Conservation (phyloP, 768 basidiomycete genomes). For the Kondoa malvinella region DNA sequence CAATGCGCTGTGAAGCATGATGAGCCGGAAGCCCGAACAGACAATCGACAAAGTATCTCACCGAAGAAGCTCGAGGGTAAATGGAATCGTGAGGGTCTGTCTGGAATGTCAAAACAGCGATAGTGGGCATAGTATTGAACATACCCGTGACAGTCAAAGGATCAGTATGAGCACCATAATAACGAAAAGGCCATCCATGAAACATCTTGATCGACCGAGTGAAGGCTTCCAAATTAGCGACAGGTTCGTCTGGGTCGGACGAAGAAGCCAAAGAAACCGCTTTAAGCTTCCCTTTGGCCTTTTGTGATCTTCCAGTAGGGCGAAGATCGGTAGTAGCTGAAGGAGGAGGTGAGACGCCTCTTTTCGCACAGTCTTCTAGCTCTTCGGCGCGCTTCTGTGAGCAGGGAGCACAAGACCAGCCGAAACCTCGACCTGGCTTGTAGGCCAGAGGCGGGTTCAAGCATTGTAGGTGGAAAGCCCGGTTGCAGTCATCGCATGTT, state of each 20-base stretch:
- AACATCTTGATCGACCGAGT: slow-evolving; percentile 44
- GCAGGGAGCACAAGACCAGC: slow-evolving; percentile 93
- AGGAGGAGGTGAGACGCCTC: not conserved
- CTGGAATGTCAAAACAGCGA: not conserved
- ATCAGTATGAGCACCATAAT: slow-evolving; percentile 41
- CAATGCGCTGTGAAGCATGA: slow-evolving; percentile 17
- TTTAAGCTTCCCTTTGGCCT: not conserved
- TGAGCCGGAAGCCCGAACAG: too few species aligned
- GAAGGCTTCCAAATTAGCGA: not conserved
- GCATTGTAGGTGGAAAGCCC: slow-evolving; percentile 85
- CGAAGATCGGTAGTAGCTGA: not conserved
- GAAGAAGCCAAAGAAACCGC: not conserved
- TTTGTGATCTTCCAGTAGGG: not conserved
- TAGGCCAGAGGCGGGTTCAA: slow-evolving; percentile 75
- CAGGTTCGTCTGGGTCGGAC: not conserved
- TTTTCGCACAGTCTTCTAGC: slow-evolving; percentile 21
- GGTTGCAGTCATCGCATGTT: slow-evolving; percentile 78
- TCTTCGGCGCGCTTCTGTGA: slow-evolving; percentile 56
- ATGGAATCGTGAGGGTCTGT: slow-evolving; percentile 91
- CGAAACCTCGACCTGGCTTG: slow-evolving; percentile 89
- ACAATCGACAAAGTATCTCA: slow-evolving; percentile 1
- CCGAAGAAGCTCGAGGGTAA: slow-evolving; percentile 75
- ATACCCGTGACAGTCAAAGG: slow-evolving; percentile 20
- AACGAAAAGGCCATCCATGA: slow-evolving; percentile 82
- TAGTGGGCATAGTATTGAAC: too few species aligned